These are phyloP conservation scores for Nymphaea thermarum DNA, from an alignment of 164 flowering plant species.

Conservation along the genomic window DNA sequence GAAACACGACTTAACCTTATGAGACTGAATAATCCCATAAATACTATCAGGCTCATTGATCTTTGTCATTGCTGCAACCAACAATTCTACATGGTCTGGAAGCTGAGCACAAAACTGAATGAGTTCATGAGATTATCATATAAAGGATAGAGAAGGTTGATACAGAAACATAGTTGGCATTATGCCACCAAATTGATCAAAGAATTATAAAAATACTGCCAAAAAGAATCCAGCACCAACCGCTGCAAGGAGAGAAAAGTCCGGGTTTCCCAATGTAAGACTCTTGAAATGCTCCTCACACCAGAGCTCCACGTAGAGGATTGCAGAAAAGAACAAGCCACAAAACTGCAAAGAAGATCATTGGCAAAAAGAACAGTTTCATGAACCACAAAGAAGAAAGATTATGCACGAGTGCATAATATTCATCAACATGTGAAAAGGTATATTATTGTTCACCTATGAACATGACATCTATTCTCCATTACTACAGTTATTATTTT, in stretches of 20 bases:
- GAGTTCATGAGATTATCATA: too few relatives aligned
- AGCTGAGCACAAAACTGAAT: slow-evolving; percentile 25
- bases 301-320: slow-evolving; percentile 96
- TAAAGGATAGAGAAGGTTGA: not conserved
- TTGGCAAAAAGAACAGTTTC: too few relatives aligned
- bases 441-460: too few relatives aligned
- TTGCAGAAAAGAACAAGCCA: slow-evolving; percentile 84
- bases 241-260: slow-evolving; percentile 66
- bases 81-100: slow-evolving; percentile 65
- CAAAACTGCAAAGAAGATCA: slow-evolving; percentile 36
- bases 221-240: slow-evolving; percentile 20
- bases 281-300: slow-evolving; percentile 72
- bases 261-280: slow-evolving; percentile 76
- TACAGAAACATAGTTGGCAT: too few relatives aligned
- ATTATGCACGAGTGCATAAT: too few relatives aligned
- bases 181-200: too few relatives aligned
- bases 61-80: slow-evolving; percentile 70
- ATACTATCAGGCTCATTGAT: slow-evolving; percentile 97
- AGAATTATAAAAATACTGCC: too few relatives aligned
- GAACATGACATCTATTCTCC: too few relatives aligned
- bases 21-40: slow-evolving; percentile 88
- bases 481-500: too few relatives aligned
- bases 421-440: too few relatives aligned
- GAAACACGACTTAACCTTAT: slow-evolving; percentile 46
- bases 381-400: too few relatives aligned